Evolutionary conservation across 108 stramenopile genomes (phyloP), one percentile per base, ranked within the genome.

Genomic region (Epithemia pelagica): DNA sequence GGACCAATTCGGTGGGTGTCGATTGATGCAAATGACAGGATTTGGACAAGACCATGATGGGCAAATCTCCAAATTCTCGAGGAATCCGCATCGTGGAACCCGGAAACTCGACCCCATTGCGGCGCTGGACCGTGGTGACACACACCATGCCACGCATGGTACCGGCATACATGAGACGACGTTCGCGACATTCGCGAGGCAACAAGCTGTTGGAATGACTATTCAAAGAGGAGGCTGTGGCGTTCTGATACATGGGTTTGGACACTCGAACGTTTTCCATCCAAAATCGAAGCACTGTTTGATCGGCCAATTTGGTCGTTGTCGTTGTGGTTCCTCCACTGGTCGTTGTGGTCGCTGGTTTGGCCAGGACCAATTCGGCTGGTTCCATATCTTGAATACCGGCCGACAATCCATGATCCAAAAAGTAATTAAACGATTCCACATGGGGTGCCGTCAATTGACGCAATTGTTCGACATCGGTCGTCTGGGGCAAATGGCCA

Each of bases 41-140:
- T 27, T 83, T 82, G 54, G 81, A 83, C 71, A 84, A 69, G 28
- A 95, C 92, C 97, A 97, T 98, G 55, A 99, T 87, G 25, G 98
- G 98, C 79, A 97, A 78, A 52, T 87, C 80, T 15, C 98, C 98
- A 68, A 96, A 87, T 10, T 64, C 29, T 63, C 82, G 76, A 0
- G 61, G 53, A 37, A 81, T 56, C 23, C 64, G 56, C 15, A 79
- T 74, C 54, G 64, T 24, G 28, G 72, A 30, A 54, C 67, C 61
- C 7, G 70, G 58, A 26, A 78, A 67, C 20, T 68, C 70, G 32
- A 83, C 73, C 1, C 85, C 88, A 74, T 88, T 87, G 22, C 87
- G 72, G 29, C 83, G 63, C 32, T 86, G 79, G 23, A 74, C 52
- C 63, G 88, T 71, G 54, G 77, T 74, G 33, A 79, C 76, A 65